Evolutionary conservation across 371 early-diverging fungal species (phyloP).

Genomic region (Neoconidiobolus thromboides): DNA sequence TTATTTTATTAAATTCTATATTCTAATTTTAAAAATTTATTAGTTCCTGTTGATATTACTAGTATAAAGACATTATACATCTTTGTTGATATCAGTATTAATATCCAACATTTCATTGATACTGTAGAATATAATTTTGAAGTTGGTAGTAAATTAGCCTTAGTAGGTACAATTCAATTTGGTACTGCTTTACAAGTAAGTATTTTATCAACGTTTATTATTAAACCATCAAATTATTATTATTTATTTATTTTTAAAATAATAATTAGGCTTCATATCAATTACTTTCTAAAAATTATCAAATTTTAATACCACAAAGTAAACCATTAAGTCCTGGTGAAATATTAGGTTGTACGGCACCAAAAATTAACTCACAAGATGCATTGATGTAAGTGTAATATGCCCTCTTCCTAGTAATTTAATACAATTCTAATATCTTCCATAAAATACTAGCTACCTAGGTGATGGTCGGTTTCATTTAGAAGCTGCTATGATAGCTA

Average conservation of each 20-base stretch:
- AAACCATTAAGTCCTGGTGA: conserved; percentile 97
- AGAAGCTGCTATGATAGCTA: conserved; percentile 98
- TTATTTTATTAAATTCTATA: background rate
- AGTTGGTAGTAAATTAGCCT: conserved; percentile 40
- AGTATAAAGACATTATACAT: conserved; percentile 93
- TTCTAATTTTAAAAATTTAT: background rate
- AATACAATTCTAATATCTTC: conserved; percentile 2
- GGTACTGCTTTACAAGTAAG: conserved; percentile 67
- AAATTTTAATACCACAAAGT: conserved; percentile 67
- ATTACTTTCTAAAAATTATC: conserved; percentile 38
- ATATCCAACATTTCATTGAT: conserved; percentile 78
- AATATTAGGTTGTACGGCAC: conserved; percentile 98
- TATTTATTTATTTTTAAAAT: background rate
- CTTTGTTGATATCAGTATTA: conserved; percentile 98
- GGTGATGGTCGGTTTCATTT: conserved; percentile 99
- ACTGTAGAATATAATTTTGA: conserved; percentile 76
- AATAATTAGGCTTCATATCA: background rate
- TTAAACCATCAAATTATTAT: background rate
- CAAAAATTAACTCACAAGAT: conserved; percentile 55
- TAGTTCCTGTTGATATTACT: conserved; percentile 89
- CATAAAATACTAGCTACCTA: conserved; percentile 29
- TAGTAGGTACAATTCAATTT: conserved; percentile 97
- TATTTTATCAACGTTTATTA: background rate
- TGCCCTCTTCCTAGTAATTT: background rate
- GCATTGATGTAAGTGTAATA: conserved; percentile 29